Base-by-base conservation (phyloP, 1,139 yeast species). In the Kurtzmaniella quercitrusa region DNA sequence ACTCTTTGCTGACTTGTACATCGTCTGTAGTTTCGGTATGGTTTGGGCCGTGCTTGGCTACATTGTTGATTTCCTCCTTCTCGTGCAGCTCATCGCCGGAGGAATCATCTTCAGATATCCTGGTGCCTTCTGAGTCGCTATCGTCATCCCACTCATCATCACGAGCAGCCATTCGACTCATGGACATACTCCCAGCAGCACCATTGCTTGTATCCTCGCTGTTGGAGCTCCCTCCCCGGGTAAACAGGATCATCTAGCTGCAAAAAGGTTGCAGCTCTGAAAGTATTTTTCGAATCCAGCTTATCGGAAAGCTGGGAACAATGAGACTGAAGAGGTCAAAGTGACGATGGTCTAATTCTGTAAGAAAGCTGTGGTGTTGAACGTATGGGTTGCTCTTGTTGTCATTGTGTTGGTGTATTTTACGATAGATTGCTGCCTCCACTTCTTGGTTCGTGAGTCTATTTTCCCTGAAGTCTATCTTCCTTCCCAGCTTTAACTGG, bases 231-330 rank as follows among this genome's bases (percentile, higher is more conserved):
- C 31, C 31, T 27, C 29, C 27, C 12, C 21, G 19, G 11, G 25
- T 19, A 21, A 36, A 36, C 38, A 17, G 27, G 27, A 36, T 36
- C 38, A 36, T 36, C 16, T 10, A 27, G 31, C 31, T 6, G 31
- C 31, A n/a, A 27, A 27, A 27, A 10, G 31, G 31, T n/a, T 27
- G 31, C 31, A 27, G 31, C 14, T 10, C 10, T 7, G 14, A 27
- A 27, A 27, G 10, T 27, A 11, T 27, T 27, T 27, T 27, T 27
- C 12, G 10, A n/a, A 27, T 6, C 31, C 5, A 10, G 31, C 31
- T 27, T 27, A 27, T 27, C 31, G 12, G 31, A 27, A 21, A 4
- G 23, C 23, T 21, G 23, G 8, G 23, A 21, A 21, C 4, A 8
- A 4, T 21, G 23, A 21, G 7, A 4, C 8, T 21, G 23, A 21